Evolutionary conservation across 176 grass and related monocot genomes (phyloP).

Genomic region (Phragmites australis): DNA sequence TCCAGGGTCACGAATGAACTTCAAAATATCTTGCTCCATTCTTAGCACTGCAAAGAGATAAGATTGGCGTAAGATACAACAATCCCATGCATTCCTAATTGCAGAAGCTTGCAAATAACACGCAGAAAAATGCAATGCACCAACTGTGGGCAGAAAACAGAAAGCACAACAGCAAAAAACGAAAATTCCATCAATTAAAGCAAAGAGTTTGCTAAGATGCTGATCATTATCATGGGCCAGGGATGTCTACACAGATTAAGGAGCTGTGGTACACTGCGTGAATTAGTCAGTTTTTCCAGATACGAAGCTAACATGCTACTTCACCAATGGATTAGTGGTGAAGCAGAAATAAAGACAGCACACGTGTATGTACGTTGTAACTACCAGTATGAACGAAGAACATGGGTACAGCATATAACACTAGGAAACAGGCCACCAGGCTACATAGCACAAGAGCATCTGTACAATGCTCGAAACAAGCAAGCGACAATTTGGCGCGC

Average conservation of each 20-base stretch:
- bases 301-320: neutral
- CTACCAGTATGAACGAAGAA: neutral
- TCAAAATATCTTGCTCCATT: slow-evolving; percentile 96
- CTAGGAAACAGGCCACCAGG: neutral
- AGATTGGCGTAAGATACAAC: neutral
- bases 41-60: slow-evolving; percentile 68
- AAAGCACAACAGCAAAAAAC: neutral
- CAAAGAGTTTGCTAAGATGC: neutral
- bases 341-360: neutral
- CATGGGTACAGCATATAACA: neutral
- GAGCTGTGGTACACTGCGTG: neutral
- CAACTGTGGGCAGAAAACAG: neutral
- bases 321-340: neutral
- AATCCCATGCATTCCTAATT: neutral
- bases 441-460: neutral
- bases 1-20: slow-evolving; percentile 74
- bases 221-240: neutral
- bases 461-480: neutral
- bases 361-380: neutral
- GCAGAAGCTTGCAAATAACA: neutral
- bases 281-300: neutral
- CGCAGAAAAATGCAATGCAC: neutral
- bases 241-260: neutral
- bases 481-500: neutral
- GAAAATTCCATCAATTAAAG: neutral